Evolutionary conservation across 1,284 basidiomycete species (phyloP), one percentile per base, ranked within the genome.

Genomic region (Mrakiaceae sp.): DNA sequence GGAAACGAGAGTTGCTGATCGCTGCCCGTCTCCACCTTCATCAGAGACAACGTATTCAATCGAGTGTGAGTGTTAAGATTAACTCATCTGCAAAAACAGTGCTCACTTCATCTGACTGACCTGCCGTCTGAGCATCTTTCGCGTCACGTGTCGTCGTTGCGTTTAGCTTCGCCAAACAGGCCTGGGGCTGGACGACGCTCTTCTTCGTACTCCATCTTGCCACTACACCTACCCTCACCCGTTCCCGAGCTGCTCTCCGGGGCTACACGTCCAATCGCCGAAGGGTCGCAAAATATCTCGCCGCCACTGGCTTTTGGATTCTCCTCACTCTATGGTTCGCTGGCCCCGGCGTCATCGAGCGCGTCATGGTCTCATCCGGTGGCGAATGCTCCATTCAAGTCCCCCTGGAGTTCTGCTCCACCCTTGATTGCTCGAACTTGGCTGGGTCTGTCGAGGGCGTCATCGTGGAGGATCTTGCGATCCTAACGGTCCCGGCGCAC

Each of bases 251-350:
- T 16, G 51, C 51, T 43, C 16, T 55, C 46, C 44, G 49, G 44
- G 50, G 49, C 46, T 59, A 60, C 49, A 53, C 54, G 3, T 43
- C 60, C 12, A 47, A 47, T 11, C 16, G 49, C 47, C 60, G 56
- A 14, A 46, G 54, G 3, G 49, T 66, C 27, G 48, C 50, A 42
- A 63, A 63, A 40, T 66, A 60, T 53, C 5, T 48, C 46, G 40
- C 46, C 10, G 65, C 65, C 10, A 66, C 65, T 7, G 7, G 39
- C 44, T 63, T 63, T 52, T 66, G 65, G 65, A 54, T 58, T 14
- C 10, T 63, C 53, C 65, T 66, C 6, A 66, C 65, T n/a, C 46
- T 66, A 16, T 66, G 65, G 65, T 46, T 58, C 5, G 50, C 58
- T 46, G 65, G 65, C 3, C 65, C 65, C 9, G 52, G 57, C 14